phyloP scores from a whole-genome alignment of 495 filamentous ascomycete species.

The Annulohypoxylon nitens region DNA sequence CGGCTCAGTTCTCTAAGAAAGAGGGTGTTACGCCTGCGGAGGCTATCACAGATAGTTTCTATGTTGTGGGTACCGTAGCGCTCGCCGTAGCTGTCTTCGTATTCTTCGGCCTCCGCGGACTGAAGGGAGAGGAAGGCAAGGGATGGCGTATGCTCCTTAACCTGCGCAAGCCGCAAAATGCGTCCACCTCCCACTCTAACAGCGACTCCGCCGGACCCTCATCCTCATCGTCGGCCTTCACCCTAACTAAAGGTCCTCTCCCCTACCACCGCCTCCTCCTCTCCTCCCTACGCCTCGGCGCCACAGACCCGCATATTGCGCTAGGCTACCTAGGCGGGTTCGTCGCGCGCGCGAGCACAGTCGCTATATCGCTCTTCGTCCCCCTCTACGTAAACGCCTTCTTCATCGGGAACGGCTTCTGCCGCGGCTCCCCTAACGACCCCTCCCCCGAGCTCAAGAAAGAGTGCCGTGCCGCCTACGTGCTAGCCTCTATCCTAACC shows the following conservation, averaged over 20 bases:
- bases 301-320: conserved; percentile 79
- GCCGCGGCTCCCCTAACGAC: conserved; percentile 70
- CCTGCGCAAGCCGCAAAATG: conserved; percentile 43
- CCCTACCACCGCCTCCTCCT: conserved; percentile 67
- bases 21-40: conserved; percentile 72
- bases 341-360: conserved; percentile 94
- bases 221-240: conserved; percentile 3
- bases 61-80: conserved; percentile 80
- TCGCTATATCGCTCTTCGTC: conserved; percentile 94
- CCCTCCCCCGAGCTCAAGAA: conserved; percentile 77
- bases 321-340: conserved; percentile 94
- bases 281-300: conserved; percentile 78
- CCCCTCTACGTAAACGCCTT: conserved; percentile 92
- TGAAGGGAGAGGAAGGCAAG: conserved; percentile 84
- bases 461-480: conserved; percentile 85
- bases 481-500: conserved; percentile 84
- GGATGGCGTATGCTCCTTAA: conserved; percentile 68
- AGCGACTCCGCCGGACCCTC: not conserved
- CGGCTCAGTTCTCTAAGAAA: conserved; percentile 77
- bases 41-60: conserved; percentile 85
- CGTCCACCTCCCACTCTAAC: not conserved
- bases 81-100: conserved; percentile 78
- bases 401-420: conserved; percentile 85
- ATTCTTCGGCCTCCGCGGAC: conserved; percentile 81
- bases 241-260: conserved; percentile 35